Evolutionary conservation across 371 early-diverging fungal genomes (phyloP).

Genomic region (Rhizopus stolonifer): DNA sequence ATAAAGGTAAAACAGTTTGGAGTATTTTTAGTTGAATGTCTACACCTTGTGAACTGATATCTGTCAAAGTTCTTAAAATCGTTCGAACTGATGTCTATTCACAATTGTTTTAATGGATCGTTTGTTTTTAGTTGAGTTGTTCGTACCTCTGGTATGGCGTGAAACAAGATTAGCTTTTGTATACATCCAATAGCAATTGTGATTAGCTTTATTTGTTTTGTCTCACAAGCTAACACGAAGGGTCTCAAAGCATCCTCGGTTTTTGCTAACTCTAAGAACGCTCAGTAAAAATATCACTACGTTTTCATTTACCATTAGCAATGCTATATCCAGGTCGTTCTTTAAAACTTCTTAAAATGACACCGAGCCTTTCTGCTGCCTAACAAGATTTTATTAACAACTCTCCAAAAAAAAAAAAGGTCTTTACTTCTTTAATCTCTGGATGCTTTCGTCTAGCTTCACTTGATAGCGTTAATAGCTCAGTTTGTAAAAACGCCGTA

Average conservation of each 20-base stretch:
- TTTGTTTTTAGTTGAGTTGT: neutral
- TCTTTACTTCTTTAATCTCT: slow-evolving; percentile 90
- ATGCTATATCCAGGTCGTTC: slow-evolving; percentile 58
- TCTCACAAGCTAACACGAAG: slow-evolving; percentile 87
- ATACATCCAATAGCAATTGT: slow-evolving; percentile 87
- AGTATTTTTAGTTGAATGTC: slow-evolving; percentile 93
- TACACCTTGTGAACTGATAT: slow-evolving; percentile 69
- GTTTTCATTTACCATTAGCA: slow-evolving; percentile 55
- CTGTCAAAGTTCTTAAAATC: slow-evolving; percentile 71
- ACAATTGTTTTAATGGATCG: neutral
- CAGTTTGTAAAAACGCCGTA: slow-evolving; percentile 76
- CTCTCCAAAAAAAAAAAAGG: no score
- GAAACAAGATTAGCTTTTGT: slow-evolving; percentile 82
- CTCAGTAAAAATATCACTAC: no score
- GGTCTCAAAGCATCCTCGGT: slow-evolving; percentile 85
- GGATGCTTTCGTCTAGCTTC: slow-evolving; percentile 92
- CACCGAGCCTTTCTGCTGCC: slow-evolving; percentile 64
- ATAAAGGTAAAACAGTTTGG: slow-evolving; percentile 87
- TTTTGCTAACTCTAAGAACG: slow-evolving; percentile 79
- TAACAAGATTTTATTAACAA: no score
- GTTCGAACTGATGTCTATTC: slow-evolving; percentile 64
- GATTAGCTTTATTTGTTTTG: slow-evolving; percentile 82
- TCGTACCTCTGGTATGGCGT: slow-evolving; percentile 79
- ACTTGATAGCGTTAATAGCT: slow-evolving; percentile 83
- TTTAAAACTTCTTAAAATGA: slow-evolving; percentile 58